phyloP scores from a whole-genome alignment of 1,284 basidiomycete species.

The Cryptococcus floricola region DNA sequence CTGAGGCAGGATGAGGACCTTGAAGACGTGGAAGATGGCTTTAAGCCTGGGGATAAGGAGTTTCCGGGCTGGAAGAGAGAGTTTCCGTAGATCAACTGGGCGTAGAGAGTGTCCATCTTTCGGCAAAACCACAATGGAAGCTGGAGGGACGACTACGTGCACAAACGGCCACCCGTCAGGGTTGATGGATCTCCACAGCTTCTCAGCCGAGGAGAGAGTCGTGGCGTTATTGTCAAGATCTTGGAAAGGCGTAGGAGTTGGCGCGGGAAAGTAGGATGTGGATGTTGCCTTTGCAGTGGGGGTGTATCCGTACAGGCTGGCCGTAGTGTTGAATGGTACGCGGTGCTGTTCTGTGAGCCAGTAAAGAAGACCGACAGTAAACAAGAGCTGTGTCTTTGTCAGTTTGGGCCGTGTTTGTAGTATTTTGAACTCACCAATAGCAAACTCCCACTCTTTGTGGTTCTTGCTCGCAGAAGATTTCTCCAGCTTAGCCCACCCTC shows the following conservation, averaged over 20 bases:
- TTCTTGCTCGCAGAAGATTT: constrained; percentile 63
- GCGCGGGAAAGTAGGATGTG: constrained; percentile 8
- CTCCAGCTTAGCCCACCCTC: constrained; percentile 16
- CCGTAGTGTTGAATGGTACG: constrained; percentile 20
- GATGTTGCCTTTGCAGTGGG: constrained; percentile 19
- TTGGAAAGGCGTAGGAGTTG: constrained; percentile 8
- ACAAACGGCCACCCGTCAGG: constrained; percentile 64
- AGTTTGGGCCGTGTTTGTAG: background rate
- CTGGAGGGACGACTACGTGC: constrained; percentile 75
- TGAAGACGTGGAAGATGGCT: constrained; percentile 65
- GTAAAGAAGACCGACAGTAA: constrained; percentile 44
- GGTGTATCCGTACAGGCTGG: constrained; percentile 41
- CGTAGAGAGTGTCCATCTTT: constrained; percentile 35
- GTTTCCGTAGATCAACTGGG: constrained; percentile 39
- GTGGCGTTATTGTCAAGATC: constrained; percentile 16
- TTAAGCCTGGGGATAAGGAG: constrained; percentile 47
- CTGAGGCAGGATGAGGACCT: constrained; percentile 82
- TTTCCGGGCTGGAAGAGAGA: constrained; percentile 27
- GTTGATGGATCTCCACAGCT: constrained; percentile 76
- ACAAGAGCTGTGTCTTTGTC: constrained; percentile 28
- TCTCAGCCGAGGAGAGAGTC: constrained; percentile 34
- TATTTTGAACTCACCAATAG: constrained; percentile 58
- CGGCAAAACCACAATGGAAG: constrained; percentile 67
- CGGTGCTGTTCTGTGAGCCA: constrained; percentile 41
- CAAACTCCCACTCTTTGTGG: constrained; percentile 73